Evolutionary conservation across 1,284 basidiomycete species (phyloP).

Genomic region (Cutaneotrichosporon cavernicola): DNA sequence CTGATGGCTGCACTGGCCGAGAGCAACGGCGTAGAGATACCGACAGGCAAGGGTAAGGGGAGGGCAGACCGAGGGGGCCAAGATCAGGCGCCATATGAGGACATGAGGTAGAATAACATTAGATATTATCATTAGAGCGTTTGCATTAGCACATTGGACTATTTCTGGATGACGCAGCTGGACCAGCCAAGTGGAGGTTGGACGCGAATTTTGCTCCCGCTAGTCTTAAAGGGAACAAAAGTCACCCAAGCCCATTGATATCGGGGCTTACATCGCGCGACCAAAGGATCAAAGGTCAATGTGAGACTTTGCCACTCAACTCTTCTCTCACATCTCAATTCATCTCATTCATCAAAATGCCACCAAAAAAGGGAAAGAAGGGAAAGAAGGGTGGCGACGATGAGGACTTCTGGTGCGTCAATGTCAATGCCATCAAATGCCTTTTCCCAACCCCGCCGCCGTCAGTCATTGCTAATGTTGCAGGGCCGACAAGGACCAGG

Average conservation of each 20-base stretch:
- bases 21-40: slow-evolving; percentile 2
- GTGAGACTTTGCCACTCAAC: slow-evolving; percentile 17
- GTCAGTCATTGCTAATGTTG: slow-evolving; percentile 14
- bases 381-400: slow-evolving; percentile 66
- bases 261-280: not conserved
- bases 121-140: not conserved
- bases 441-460: slow-evolving; percentile 9
- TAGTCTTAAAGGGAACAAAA: not conserved
- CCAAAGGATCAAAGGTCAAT: not conserved
- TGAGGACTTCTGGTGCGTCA: slow-evolving; percentile 74
- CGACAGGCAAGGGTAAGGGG: slow-evolving; percentile 9
- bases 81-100: not conserved
- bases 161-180: not conserved
- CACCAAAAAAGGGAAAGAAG: slow-evolving; percentile 87
- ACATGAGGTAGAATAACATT: not conserved
- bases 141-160: not conserved
- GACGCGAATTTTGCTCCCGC: not conserved
- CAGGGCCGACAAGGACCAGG: slow-evolving; percentile 50
- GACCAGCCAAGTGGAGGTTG: not conserved
- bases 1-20: slow-evolving; percentile 18
- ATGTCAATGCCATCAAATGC: not conserved
- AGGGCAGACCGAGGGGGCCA: not conserved
- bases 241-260: not conserved
- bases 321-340: not conserved
- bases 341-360: slow-evolving; percentile 58